Percentiles rank a stretch among this genome's conserved stretches.
Conservation (phyloP, 345 rosid species). For the Aquilaria sinensis region DNA sequence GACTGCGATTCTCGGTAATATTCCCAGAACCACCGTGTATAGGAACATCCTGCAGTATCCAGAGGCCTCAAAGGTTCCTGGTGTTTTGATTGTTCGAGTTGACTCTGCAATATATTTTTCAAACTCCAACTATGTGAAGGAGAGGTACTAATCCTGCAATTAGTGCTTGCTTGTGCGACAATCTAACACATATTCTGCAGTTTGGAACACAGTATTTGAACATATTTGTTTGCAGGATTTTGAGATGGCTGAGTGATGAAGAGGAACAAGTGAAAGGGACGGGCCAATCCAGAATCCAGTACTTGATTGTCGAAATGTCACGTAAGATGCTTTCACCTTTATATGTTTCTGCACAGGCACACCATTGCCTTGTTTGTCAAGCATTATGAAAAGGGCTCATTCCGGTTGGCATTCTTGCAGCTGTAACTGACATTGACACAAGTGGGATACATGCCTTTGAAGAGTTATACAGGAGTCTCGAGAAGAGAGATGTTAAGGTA, state of each 20-base stretch:
- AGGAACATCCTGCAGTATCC: slow-evolving; percentile 70
- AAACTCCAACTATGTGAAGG: slow-evolving; percentile 69
- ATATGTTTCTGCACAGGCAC: not conserved
- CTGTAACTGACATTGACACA: slow-evolving; percentile 84
- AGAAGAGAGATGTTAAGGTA: slow-evolving; percentile 59
- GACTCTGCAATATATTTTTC: slow-evolving; percentile 87
- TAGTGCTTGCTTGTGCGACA: not conserved
- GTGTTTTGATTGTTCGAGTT: slow-evolving; percentile 67
- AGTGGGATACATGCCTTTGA: slow-evolving; percentile 79
- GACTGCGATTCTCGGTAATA: slow-evolving; percentile 70
- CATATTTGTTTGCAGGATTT: slow-evolving; percentile 32
- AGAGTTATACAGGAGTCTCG: slow-evolving; percentile 55
- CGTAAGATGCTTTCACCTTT: slow-evolving; percentile 27
- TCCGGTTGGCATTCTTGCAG: slow-evolving; percentile 23
- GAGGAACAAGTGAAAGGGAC: slow-evolving; percentile 38
- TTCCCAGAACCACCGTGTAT: slow-evolving; percentile 59
- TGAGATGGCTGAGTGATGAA: slow-evolving; percentile 73
- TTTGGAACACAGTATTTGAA: not conserved
- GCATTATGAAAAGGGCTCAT: not conserved
- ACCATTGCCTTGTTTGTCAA: not conserved
- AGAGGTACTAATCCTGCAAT: slow-evolving; percentile 34
- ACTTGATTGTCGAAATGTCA: slow-evolving; percentile 69
- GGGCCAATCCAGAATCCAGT: slow-evolving; percentile 40
- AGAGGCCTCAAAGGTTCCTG: slow-evolving; percentile 60
- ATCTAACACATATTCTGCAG: not conserved